Evolutionary conservation across 2,329 filamentous ascomycete genomes (phyloP), one percentile per base, ranked within the genome.

Genomic region (Helotiales sp.): DNA sequence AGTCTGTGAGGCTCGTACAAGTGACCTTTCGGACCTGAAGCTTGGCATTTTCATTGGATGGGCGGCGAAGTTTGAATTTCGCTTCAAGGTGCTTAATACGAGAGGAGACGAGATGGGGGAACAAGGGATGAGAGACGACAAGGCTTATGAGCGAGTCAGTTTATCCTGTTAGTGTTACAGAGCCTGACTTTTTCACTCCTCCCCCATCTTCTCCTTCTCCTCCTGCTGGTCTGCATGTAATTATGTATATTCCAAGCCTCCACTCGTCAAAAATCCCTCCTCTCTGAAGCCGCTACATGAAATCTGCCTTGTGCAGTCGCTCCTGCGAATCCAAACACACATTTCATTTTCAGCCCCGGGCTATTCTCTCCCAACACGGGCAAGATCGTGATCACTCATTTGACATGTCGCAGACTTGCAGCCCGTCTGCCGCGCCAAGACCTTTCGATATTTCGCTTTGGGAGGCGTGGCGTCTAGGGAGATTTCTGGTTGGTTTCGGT

Each of bases 11-110:
- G 2, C n/a, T 60, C 57, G 32, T 30, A 50, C 10, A 61, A 52
- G 59, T n/a, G 30, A 49, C 40, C 58, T 15, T 61, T 61, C 43
- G 58, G 40, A 49, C 40, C 58, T 61, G 58, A 34, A 26, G 8
- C 58, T 32, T 61, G 58, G 57, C 57, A 20, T 15, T 32, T 22
- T 26, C 10, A 6, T 49, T 49, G 24, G 20, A 17, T 28, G 24
- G 22, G 2, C 22, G n/a, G n/a, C n/a, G n/a, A n/a, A n/a, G 15
- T 52, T 11, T 26, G 26, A 52, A 15, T 6, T 26, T 52, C 26
- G 20, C 20, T 28, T 52, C 47, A 2, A 52, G 47, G 40, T 45
- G 17, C 8, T 20, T 20, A 15, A 15, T 43, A 17, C 6, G 15
- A 43, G 5, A 43, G 30, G 5, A 17, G 40, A 45, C 40, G 17